Base-by-base conservation (phyloP, 306 rosid species). In the Castanea crenata region DNA sequence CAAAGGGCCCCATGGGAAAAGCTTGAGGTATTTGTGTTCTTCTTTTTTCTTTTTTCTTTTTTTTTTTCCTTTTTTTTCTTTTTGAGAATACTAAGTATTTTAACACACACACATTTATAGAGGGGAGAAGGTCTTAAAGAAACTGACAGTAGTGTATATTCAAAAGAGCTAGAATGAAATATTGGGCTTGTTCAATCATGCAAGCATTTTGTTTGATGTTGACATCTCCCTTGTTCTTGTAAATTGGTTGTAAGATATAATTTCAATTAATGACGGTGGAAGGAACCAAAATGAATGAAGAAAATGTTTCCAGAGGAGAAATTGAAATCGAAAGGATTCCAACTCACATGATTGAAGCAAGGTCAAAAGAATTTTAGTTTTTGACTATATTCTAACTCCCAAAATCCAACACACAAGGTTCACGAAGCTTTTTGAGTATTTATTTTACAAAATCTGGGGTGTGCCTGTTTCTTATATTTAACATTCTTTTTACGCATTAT, bases 291-390 rank as follows among this genome's bases (percentile, higher is more conserved):
- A 79, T 83, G 83, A 88, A 84, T 81, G 89, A 74, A 83, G 88
- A 70, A 74, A 86, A 76, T 72, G 69, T 75, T 77, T 79, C 79
- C 21, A 98, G 90, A 85, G 41, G 41, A 35, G 41, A 35, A 35
- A 67, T 83, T 44, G 98, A 93, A 87, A 86, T 91, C 1, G 98
- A 93, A 86, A 89, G 87, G 74, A 86, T 93, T 58, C 88, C 91
- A 5, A 88, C 96, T 58, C 81, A 81, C 76, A 87, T 77, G 84
- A 79, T 91, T 75, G 93, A 91, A 87, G 93, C 93, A 69, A 87
- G 98, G 81, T 81, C 97, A 35, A 95, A 89, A 83, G 81, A 83
- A 81, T 95, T 85, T 98, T 97, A 7, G 85, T 91, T 82, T 88
- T 83, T 74, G 92, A 95, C 85, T 81, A 86, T 85, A 59, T 88